Base-by-base conservation (phyloP, 2,329 filamentous ascomycete species). In the Pyrenochaeta sp. region DNA sequence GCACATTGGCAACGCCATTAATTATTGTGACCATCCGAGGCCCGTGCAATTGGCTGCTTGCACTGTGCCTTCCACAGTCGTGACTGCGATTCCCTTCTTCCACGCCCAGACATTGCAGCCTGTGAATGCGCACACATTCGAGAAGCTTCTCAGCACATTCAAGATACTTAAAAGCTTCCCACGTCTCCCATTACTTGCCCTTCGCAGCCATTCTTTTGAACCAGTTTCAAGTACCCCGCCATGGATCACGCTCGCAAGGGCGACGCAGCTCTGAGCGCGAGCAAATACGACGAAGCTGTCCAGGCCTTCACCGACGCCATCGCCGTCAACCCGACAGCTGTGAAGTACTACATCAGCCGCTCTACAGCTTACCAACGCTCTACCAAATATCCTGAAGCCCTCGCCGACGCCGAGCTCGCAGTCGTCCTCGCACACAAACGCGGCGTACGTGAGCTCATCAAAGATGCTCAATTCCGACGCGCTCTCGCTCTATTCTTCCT, bases 401-500 rank as follows among this genome's bases (percentile, higher is more conserved):
- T 82, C 27, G 54, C 64, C 41, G 81, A 82, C 57, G 79, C 79
- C 47, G 77, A 82, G 44, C 67, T 76, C 33, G 79, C 86, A 45
- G 82, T 85, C 50, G 79, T 85, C 2, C 81, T 84, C 18, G 90
- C 92, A 1, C 83, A 95, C 39, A 82, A 88, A 58, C 89, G 94
- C 35, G 90, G 85, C 29, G 90, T 88, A 66, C 86, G 90, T 45
- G 86, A 91, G 60, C 83, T 90, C 27, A 91, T 97, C 73, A 82
- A 87, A 40, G 85, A 91, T n/a, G 89, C 91, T 1, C 91, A 97
- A 68, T 86, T 95, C 67, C 87, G 93, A 63, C 86, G 94, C 32
- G 90, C 86, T 4, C 85, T 96, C 11, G 84, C 89, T 10, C 81
- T 94, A 21, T 90, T 87, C 74, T 85, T 87, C 43, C 79, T 92